phyloP scores from a whole-genome alignment of 2,329 filamentous ascomycete genomes.

The Ascochyta clinopodiicola region DNA sequence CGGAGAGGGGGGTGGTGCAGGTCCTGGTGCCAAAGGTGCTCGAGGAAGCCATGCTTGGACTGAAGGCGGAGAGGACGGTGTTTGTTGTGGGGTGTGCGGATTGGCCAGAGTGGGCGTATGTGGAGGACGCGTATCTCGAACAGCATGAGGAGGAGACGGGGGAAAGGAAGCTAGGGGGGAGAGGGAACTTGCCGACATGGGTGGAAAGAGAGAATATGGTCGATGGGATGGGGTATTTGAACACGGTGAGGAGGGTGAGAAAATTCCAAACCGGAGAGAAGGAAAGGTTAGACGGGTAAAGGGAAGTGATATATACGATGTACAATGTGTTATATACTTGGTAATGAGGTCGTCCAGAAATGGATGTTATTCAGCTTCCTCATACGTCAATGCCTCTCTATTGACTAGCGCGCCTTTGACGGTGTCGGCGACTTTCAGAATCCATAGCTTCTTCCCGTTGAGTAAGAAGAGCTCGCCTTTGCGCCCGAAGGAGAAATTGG shows the following conservation, averaged over 20 bases:
- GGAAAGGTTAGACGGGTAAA: background rate
- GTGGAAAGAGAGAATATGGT: conserved; percentile 26
- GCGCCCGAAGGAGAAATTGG: conserved; percentile 58
- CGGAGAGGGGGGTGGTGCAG: conserved; percentile 61
- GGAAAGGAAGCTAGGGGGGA: conserved; percentile 12
- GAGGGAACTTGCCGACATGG: conserved; percentile 26
- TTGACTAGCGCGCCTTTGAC: conserved; percentile 21
- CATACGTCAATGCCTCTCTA: conserved; percentile 8
- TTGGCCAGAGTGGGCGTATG: conserved; percentile 43
- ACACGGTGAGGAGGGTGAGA: conserved; percentile 36
- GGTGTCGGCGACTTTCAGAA: conserved; percentile 11
- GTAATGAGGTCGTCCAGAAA: background rate
- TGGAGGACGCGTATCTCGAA: conserved; percentile 37
- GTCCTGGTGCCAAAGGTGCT: conserved; percentile 67
- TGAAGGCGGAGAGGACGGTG: conserved; percentile 39
- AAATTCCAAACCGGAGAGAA: conserved; percentile 32
- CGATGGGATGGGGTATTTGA: conserved; percentile 41
- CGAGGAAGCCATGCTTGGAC: conserved; percentile 25
- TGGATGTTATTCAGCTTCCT: conserved; percentile 4
- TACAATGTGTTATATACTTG: background rate
- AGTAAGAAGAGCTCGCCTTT: conserved; percentile 56
- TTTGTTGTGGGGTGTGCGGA: conserved; percentile 43
- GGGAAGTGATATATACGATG: background rate
- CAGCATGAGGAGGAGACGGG: conserved; percentile 12
- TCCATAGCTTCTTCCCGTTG: conserved; percentile 46